Evolutionary conservation across 2,329 filamentous ascomycete species (phyloP), one percentile per base, ranked within the genome.

Genomic region (Botrytis pseudocinerea): DNA sequence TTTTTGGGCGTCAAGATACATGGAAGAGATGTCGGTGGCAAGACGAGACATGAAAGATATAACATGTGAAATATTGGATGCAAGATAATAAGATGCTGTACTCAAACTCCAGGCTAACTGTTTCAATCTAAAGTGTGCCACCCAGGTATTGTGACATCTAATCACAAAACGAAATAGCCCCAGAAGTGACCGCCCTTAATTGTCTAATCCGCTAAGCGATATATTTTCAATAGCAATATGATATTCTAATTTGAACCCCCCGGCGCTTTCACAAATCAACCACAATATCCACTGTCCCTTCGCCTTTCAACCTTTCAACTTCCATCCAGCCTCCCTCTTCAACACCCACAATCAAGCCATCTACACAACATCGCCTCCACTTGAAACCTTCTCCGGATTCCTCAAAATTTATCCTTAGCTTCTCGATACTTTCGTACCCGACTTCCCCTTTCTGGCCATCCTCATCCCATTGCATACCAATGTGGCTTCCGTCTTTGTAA

Each of bases 361-460:
- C 95, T n/a, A 98, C 86, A 81, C 95, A 98, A 22, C 97, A 88
- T 79, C 95, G 89, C 74, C 95, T 86, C 94, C 94, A 98, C 70
- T 90, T 85, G 75, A 77, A 79, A 63, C 83, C 84, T 35, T 95
- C 90, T 38, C 84, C 85, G n/a, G 93, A 89, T 25, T 88, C 84
- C 78, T 96, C 93, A 51, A 93, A 90, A 25, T 88, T 86, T 64
- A 98, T 89, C 73, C 83, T 85, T 28, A 97, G 77, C 69, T 88
- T 88, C 2, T 92, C 88, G 10, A 96, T 86, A 71, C 89, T 87
- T 28, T 92, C 88, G 80, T 98, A 98, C 0, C 86, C 86, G 0
- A 98, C 91, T 25, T 89, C 85, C 79, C 78, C 63, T 32, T 69
- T 69, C 28, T 48, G 38, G 8, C 38, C 40, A 51, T 68, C 62